Base-by-base conservation (phyloP, 2,329 filamentous ascomycete genomes). In the Fusarium praegraminearum region DNA sequence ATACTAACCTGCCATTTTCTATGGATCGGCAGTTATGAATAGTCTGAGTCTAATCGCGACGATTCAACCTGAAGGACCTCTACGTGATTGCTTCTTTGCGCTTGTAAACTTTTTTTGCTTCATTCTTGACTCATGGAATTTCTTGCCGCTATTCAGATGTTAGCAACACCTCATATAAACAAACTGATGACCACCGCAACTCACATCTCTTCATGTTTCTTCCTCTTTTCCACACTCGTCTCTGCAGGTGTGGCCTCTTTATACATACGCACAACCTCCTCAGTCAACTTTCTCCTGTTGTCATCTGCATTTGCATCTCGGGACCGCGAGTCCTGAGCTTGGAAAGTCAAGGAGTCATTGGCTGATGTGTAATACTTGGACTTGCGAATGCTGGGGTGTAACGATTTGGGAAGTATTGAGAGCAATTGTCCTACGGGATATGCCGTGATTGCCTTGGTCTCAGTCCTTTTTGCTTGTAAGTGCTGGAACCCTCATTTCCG, bases 371-470 rank as follows among this genome's bases (percentile, higher is more conserved):
- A 89, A 72, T 88, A 88, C 44, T 81, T 86, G 4, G 86, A 89
- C 26, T 75, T 69, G n/a, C 84, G 81, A 32, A 89, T 70, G n/a
- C 75, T 76, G 6, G 73, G 38, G 41, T 85, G 84, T 35, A 89
- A 64, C 18, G 85, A 65, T 57, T 80, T 82, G 0, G 87, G 87
- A 10, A 89, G 73, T 10, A 75, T 59, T 7, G 76, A 74, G 9
- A 81, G 70, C 15, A 89, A 77, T 24, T 88, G 84, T 16, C 77
- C 74, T 5, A 87, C 74, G 2, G 83, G 67, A 81, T 86, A 89
- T 15, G 78, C 79, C 1, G 87, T 87, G 46, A 83, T 85, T 24
- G 87, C 87, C 70, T 89, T 89, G 52, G 82, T 85, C 77, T 89
- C 87, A 1, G 87, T 89, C 64, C 87, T 89, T 69, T 69, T n/a